Evolutionary conservation across 2,329 filamentous ascomycete species (phyloP).

Genomic region (Diplocarpon rosae): DNA sequence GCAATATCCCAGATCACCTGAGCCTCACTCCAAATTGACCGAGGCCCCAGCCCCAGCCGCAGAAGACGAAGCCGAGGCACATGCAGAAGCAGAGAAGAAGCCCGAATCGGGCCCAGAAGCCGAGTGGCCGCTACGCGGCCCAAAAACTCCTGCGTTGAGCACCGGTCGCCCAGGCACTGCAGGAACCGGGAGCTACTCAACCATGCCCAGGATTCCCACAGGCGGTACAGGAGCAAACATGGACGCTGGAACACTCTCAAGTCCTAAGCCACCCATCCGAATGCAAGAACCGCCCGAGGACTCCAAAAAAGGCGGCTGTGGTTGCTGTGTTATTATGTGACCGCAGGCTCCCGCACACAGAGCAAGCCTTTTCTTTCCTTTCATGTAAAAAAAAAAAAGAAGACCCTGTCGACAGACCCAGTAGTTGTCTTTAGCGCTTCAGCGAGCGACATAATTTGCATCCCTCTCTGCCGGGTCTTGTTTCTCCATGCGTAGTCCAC

Average conservation of each 20-base stretch:
- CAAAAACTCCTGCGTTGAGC: constrained; percentile 39
- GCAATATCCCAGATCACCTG: constrained; percentile 29
- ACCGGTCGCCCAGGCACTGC: constrained; percentile 35
- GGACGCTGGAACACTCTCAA: constrained; percentile 17
- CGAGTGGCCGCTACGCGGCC: constrained; percentile 49
- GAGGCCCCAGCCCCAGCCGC: not conserved
- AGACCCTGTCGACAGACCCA: not conserved
- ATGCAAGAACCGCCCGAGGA: constrained; percentile 44
- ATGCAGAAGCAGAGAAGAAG: constrained; percentile 22
- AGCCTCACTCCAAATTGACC: not conserved
- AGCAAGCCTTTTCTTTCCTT: constrained; percentile 8
- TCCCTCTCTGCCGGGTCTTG: not conserved
- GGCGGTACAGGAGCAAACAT: constrained; percentile 34
- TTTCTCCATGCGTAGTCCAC: not conserved
- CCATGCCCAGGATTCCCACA: constrained; percentile 21
- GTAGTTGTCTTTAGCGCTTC: not conserved
- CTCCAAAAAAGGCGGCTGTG: constrained; percentile 32
- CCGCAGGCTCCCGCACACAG: not conserved
- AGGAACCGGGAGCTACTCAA: constrained; percentile 39
- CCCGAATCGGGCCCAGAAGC: constrained; percentile 25
- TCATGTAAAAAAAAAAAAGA: not conserved
- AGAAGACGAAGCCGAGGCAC: not conserved
- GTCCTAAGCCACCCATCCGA: constrained; percentile 34
- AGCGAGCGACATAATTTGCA: not conserved
- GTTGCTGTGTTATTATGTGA: constrained; percentile 42